Evolutionary conservation across 371 early-diverging fungal species (phyloP).

Genomic region (Mucor racemosus): DNA sequence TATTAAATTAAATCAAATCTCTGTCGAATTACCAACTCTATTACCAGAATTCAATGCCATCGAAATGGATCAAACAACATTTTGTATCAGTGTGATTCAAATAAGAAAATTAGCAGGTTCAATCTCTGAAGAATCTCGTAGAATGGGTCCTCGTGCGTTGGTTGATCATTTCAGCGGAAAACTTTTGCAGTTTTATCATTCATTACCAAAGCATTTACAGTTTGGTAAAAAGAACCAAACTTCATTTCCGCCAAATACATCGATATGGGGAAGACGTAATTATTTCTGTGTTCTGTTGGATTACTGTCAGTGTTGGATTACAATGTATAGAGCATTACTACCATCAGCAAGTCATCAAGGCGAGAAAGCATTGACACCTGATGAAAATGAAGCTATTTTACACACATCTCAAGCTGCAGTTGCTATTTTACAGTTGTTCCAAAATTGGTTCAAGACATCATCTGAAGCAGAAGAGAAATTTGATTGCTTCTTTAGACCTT

Average conservation of each 20-base stretch:
- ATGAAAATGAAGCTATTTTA: constrained; percentile 24
- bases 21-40: constrained; percentile 25
- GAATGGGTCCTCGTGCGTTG: constrained; percentile 12
- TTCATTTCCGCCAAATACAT: constrained; percentile 1
- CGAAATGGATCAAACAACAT: constrained; percentile 33
- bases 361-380: constrained; percentile 2
- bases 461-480: constrained; percentile 30
- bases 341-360: constrained; percentile 12
- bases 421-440: constrained; percentile 33
- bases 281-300: constrained; percentile 39
- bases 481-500: constrained; percentile 50
- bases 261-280: constrained; percentile 28
- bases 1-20: constrained; percentile 25
- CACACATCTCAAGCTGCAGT: constrained; percentile 39
- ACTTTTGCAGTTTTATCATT: constrained; percentile 10
- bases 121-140: constrained; percentile 17
- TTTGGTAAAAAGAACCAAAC: constrained; percentile 9
- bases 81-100: constrained; percentile 28
- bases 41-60: constrained; percentile 26
- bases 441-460: constrained; percentile 32
- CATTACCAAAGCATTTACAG: background rate
- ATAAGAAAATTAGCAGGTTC: constrained; percentile 22
- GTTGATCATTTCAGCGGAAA: constrained; percentile 11
- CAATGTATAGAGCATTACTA: constrained; percentile 22
- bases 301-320: constrained; percentile 41